These are phyloP conservation scores for Agaricus sinodeliciosus DNA, from an alignment of 768 basidiomycete species.

Conservation along the genomic window DNA sequence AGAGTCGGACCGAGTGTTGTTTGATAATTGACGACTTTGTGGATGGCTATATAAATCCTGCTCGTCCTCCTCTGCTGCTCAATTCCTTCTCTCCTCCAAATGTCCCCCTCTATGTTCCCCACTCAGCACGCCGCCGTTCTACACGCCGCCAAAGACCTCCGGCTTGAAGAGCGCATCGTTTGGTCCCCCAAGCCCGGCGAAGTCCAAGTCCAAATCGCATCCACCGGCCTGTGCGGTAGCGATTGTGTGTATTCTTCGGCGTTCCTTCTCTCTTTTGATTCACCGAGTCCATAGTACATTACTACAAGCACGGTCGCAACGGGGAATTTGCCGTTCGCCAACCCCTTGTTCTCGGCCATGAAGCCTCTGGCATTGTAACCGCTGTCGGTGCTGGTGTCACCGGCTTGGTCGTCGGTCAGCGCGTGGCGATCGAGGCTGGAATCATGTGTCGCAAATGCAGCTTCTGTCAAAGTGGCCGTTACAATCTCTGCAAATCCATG, in stretches of 20 bases:
- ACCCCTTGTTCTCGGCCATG: conserved; percentile 91
- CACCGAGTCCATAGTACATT: conserved; percentile 58
- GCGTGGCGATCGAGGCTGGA: conserved; percentile 92
- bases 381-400: conserved; percentile 72
- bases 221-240: conserved; percentile 89
- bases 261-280: neutral
- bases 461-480: conserved; percentile 68
- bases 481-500: conserved; percentile 90
- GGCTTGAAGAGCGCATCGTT: conserved; percentile 64
- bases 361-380: conserved; percentile 82
- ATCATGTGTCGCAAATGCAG: conserved; percentile 77
- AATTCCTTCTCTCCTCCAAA: conserved; percentile 16
- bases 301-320: conserved; percentile 84
- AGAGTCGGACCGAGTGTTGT: conserved; percentile 9
- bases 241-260: conserved; percentile 46
- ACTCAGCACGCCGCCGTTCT: conserved; percentile 66
- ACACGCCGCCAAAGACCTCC: conserved; percentile 66
- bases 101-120: conserved; percentile 37
- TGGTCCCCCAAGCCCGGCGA: conserved; percentile 68
- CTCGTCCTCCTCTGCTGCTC: conserved; percentile 4
- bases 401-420: conserved; percentile 65
- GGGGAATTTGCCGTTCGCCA: conserved; percentile 84
- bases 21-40: conserved; percentile 7
- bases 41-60: conserved; percentile 7
- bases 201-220: conserved; percentile 71